Evolutionary conservation across 225 moss, liverwort and hornwort species (phyloP), one percentile per base, ranked within the genome.

Genomic region (Physcomitrellopsis africana): DNA sequence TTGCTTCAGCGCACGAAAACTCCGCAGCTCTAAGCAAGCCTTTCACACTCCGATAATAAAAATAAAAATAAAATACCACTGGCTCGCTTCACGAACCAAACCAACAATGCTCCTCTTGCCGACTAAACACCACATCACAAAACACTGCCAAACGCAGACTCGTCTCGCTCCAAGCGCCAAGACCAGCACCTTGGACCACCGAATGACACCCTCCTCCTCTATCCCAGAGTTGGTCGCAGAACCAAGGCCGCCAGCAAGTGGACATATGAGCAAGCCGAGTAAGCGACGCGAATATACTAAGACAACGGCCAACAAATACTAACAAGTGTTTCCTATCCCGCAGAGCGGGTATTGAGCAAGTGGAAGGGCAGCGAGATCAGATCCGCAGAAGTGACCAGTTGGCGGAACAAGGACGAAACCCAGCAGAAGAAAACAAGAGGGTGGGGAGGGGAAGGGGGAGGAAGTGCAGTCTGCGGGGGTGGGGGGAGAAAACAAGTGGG

Each of bases 261-360:
- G 78, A 85, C 85, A 81, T 79, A 42, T 48, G 72, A 72, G 46
- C 76, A 45, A 58, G 75, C 76, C 81, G 69, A 72, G 72, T 68
- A 37, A 2, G 32, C 32, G 32, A 37, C 32, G 32, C 32, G 32
- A 37, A 37, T 37, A 37, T 37, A 37, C 32, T 37, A 37, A 1
- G 32, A 37, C 32, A 4, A 37, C 4, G 4, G 32, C 32, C 32
- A 2, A 37, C 32, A 37, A 37, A 37, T 37, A 37, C 32, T 37
- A 37, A 37, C 32, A 5, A 37, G 32, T 37, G 32, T 37, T 37
- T 37, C 32, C 32, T 37, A 37, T 37, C 32, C 32, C 32, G 32
- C 32, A 37, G 32, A 4, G 32, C 32, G 32, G 3, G 32, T 37
- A 4, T 37, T 0, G 70, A 11, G 81, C 77, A 78, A 78, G 81